A percentile compares a stretch with the other conserved stretches of the same genome.
Evolutionary conservation across 2,329 filamentous ascomycete genomes (phyloP).

Genomic region (Pseudogymnoascus sp.): DNA sequence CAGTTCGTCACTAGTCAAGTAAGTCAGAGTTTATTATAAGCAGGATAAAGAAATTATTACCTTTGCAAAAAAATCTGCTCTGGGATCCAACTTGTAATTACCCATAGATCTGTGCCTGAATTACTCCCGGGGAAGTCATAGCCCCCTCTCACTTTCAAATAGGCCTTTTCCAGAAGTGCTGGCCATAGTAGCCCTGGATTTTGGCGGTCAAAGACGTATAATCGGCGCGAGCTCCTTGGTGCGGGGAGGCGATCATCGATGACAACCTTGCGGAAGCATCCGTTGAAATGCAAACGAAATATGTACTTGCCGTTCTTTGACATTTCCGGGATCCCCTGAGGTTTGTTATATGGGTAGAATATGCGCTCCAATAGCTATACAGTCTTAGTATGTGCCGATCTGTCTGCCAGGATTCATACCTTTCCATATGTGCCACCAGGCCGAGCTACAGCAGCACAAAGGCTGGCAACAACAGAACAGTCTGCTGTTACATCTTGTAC

Average conservation of each 20-base stretch:
- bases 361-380: conserved; percentile 60
- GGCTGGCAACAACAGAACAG: conserved; percentile 92
- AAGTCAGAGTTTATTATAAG: conserved; percentile 2
- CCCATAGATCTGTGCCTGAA: conserved; percentile 89
- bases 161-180: conserved; percentile 89
- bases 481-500: conserved; percentile 95
- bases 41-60: conserved; percentile 31
- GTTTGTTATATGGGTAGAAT: conserved; percentile 67
- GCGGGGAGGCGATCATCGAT: conserved; percentile 84
- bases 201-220: conserved; percentile 81
- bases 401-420: conserved; percentile 37
- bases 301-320: conserved; percentile 85
- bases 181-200: conserved; percentile 85
- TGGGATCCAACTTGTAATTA: conserved; percentile 91
- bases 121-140: conserved; percentile 98
- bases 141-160: conserved; percentile 87
- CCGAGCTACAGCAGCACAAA: conserved; percentile 73
- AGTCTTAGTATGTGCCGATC: conserved; percentile 9
- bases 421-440: conserved; percentile 61
- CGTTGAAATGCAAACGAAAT: conserved; percentile 91
- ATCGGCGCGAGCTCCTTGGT: conserved; percentile 64
- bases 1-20: conserved; percentile 58
- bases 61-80: conserved; percentile 88
- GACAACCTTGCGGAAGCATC: conserved; percentile 76
- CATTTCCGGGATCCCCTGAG: conserved; percentile 48